Base-by-base conservation (phyloP, 768 basidiomycete species). In the Lenzites betulinus region DNA sequence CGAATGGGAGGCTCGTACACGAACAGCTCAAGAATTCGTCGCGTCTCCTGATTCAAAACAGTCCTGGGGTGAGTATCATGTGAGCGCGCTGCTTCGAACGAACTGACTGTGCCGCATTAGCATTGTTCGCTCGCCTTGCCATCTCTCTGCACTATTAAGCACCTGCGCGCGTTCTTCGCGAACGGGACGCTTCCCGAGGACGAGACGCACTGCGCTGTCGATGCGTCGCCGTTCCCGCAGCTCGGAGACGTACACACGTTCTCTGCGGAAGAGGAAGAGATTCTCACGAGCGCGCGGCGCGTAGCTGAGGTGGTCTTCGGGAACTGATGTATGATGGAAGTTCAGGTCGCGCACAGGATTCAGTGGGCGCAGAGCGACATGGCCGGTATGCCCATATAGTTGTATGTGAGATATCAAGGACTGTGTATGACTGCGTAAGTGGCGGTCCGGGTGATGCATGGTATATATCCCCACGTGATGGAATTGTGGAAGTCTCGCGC, bases 31-130 rank as follows among this genome's bases (percentile, higher is more conserved):
- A 41, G 8, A 49, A 69, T 39, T 70, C 70, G 2, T 66, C 72
- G 16, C 58, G 68, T 13, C 60, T 74, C 22, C 49, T 74, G 6
- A 59, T 73, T 22, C 71, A 71, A 51, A 67, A 73, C 51, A 62
- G 70, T 15, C 66, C 67, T 22, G 73, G 73, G 7, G 71, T 70
- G 56, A 28, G 69, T 62, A 9, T 23, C 20, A n/a, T 48, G 23
- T 15, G 9, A 4, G 20, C 22, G 26, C 20, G 7, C 22, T 39
- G 18, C 28, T 18, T 38, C 30, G 12, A 28, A 7, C n/a, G 25
- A 44, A 15, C 16, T 47, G 49, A 39, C 43, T 3, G 9, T 16
- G 15, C 5, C 16, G 1, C n/a, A 3, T 25, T 46, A 71, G 70
- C 70, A 72, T 35, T 66, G 65, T 35, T 65, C 61, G 2, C 35